A percentile compares a stretch with the other conserved stretches of the same genome.
Conservation (phyloP, 2,329 filamentous ascomycete genomes). For the Pseudopyricularia cyperi region DNA sequence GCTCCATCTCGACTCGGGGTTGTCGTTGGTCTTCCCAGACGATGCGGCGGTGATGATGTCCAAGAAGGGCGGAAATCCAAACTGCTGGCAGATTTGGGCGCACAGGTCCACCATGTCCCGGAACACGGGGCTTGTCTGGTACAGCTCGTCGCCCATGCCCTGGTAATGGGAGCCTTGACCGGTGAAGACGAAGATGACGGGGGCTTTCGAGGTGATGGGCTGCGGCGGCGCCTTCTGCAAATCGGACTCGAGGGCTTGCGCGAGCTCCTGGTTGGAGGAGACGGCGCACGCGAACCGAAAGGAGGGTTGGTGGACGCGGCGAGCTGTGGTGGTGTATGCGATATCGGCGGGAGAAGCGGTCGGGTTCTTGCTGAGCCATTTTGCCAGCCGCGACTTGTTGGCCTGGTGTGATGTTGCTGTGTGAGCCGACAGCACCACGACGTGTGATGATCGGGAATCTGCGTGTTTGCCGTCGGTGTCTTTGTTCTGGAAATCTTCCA, state of each 20-base stretch:
- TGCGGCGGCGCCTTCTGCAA: too few species aligned
- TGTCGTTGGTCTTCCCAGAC: background rate
- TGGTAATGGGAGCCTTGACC: slow-evolving; percentile 26
- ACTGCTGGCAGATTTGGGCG: background rate
- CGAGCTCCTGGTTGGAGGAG: background rate
- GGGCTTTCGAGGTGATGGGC: too few species aligned
- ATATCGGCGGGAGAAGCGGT: background rate
- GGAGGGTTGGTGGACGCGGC: background rate
- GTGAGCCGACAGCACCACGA: background rate
- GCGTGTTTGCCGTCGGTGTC: too few species aligned
- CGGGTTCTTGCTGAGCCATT: background rate
- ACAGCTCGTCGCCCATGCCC: slow-evolving; percentile 20
- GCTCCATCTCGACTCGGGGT: background rate
- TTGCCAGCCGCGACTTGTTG: background rate
- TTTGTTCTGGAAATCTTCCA: too few species aligned
- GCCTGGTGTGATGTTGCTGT: background rate
- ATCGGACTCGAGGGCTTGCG: background rate
- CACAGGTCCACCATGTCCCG: slow-evolving; percentile 18
- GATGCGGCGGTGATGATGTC: background rate
- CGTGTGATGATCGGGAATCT: background rate
- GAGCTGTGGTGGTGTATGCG: background rate
- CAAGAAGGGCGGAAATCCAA: background rate
- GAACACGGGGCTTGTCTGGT: slow-evolving; percentile 16
- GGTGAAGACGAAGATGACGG: slow-evolving; percentile 21
- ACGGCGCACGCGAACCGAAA: background rate